Percentiles rank a stretch among this genome's conserved stretches.
Evolutionary conservation across 2,329 filamentous ascomycete species (phyloP).

Genomic region (Fusarium domesticum): DNA sequence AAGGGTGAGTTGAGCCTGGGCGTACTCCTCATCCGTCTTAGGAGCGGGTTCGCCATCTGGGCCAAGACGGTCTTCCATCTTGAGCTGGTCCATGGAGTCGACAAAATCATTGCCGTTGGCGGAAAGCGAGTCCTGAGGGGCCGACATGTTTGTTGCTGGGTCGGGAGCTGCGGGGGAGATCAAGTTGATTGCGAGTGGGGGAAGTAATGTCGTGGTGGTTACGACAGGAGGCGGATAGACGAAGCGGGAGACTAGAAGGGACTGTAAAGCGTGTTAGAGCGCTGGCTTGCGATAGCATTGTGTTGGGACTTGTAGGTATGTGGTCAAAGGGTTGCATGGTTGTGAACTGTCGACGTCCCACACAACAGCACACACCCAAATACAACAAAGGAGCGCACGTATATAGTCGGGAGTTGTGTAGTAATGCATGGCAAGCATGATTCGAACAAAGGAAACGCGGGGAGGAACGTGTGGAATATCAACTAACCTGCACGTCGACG

Average conservation of each 20-base stretch:
- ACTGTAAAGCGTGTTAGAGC: conserved; percentile 6
- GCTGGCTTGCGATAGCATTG: not conserved
- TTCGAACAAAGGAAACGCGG: not conserved
- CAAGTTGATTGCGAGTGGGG: conserved; percentile 11
- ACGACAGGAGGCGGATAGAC: conserved; percentile 7
- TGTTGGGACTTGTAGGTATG: too few species aligned
- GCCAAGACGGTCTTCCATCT: conserved; percentile 63
- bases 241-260: conserved; percentile 6
- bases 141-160: conserved; percentile 52
- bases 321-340: not conserved
- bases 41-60: conserved; percentile 76
- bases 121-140: conserved; percentile 55
- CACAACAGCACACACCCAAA: not conserved
- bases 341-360: not conserved
- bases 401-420: not conserved
- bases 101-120: conserved; percentile 59
- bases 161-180: conserved; percentile 14
- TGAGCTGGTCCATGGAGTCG: conserved; percentile 63
- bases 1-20: conserved; percentile 84
- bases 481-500: conserved; percentile 27
- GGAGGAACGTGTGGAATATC: not conserved
- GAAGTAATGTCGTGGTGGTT: conserved; percentile 8
- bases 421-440: not conserved
- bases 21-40: conserved; percentile 97
- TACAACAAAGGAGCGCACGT: not conserved